Evolutionary conservation across 2,329 filamentous ascomycete species (phyloP).

Genomic region (Stagonosporopsis rhizophila): DNA sequence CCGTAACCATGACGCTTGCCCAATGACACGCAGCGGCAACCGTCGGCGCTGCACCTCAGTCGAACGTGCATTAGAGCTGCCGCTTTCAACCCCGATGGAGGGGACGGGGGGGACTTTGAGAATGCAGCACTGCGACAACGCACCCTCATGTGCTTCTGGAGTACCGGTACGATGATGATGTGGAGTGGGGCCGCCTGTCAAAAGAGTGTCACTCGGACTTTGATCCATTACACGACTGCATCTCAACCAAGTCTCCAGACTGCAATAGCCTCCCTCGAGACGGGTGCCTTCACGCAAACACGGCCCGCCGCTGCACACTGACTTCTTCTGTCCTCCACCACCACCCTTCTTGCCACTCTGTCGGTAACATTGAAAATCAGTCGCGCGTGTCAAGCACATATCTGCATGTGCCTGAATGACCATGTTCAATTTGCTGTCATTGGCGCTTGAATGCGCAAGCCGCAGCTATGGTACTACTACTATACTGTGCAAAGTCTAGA

Average conservation of each 20-base stretch:
- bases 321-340: too few relatives aligned
- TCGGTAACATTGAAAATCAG: constrained; percentile 7
- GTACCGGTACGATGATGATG: background rate
- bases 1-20: constrained; percentile 21
- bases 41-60: constrained; percentile 24
- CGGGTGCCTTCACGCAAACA: too few relatives aligned
- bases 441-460: constrained; percentile 13
- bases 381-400: background rate
- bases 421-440: constrained; percentile 9
- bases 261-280: constrained; percentile 2
- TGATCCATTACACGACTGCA: background rate
- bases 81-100: constrained; percentile 18
- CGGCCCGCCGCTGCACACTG: too few relatives aligned
- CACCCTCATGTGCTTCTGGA: constrained; percentile 28
- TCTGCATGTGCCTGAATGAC: background rate
- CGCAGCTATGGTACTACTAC: constrained; percentile 19
- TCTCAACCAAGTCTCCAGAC: background rate
- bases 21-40: constrained; percentile 32
- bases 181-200: constrained; percentile 20
- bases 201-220: constrained; percentile 6
- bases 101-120: constrained; percentile 14
- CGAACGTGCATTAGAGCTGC: constrained; percentile 30
- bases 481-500: constrained; percentile 9
- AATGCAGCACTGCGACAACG: constrained; percentile 31
- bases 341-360: constrained; percentile 5